These are phyloP conservation scores for Halophytophthora batemanensis DNA, from an alignment of 352 stramenopile genomes.

Conservation along the genomic window DNA sequence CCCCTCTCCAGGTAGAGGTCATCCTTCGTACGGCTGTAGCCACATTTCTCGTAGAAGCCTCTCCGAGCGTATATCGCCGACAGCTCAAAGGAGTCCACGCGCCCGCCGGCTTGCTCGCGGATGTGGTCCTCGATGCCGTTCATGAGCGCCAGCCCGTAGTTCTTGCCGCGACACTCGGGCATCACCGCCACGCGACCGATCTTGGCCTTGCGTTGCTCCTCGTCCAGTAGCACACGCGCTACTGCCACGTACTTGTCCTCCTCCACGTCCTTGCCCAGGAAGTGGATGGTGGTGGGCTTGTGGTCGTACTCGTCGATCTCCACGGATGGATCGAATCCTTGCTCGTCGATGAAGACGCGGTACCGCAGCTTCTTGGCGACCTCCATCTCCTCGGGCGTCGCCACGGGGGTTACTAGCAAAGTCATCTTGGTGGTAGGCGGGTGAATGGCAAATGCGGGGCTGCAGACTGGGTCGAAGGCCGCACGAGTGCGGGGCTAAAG, in stretches of 20 bases:
- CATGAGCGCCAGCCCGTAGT: constrained; percentile 44
- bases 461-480: too few relatives aligned
- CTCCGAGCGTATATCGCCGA: constrained; percentile 33
- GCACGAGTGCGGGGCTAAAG: too few relatives aligned
- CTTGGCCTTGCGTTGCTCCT: constrained; percentile 35
- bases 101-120: constrained; percentile 14
- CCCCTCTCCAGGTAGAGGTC: constrained; percentile 28
- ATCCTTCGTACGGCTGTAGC: constrained; percentile 21
- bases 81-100: constrained; percentile 32
- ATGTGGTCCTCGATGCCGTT: constrained; percentile 31
- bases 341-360: constrained; percentile 49
- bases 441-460: constrained; percentile 4
- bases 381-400: constrained; percentile 34
- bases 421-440: constrained; percentile 14
- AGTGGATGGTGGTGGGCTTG: constrained; percentile 39
- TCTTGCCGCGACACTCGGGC: constrained; percentile 47
- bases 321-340: constrained; percentile 29
- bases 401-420: constrained; percentile 36
- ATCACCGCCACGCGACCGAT: constrained; percentile 52
- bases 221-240: constrained; percentile 36
- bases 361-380: constrained; percentile 38
- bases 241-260: constrained; percentile 48
- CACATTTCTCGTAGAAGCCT: constrained; percentile 29
- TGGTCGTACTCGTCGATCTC: constrained; percentile 43
- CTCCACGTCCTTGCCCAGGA: constrained; percentile 44